phyloP scores from a whole-genome alignment of 1,284 basidiomycete species.

The Boletus albobrunnescens region DNA sequence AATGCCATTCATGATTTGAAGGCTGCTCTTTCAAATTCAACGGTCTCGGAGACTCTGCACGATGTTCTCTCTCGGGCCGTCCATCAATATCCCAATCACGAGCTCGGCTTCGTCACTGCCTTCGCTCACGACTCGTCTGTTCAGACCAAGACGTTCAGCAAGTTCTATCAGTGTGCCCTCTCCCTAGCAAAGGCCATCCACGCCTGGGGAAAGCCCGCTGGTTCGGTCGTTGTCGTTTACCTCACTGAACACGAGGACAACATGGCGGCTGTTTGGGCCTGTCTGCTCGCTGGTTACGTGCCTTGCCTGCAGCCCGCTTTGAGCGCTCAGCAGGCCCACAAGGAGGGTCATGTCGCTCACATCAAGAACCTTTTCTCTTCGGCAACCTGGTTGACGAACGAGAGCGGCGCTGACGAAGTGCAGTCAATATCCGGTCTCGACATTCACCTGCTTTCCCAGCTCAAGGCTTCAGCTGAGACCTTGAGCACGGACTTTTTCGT shows the following conservation, averaged over 20 bases:
- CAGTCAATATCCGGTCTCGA: constrained; percentile 29
- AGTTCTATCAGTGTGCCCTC: constrained; percentile 19
- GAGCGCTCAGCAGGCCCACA: constrained; percentile 33
- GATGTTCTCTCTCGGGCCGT: constrained; percentile 24
- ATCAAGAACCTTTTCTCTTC: constrained; percentile 29
- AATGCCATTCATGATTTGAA: constrained; percentile 14
- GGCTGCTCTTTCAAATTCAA: constrained; percentile 5
- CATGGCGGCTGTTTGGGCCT: constrained; percentile 34
- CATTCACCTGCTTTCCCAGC: constrained; percentile 26
- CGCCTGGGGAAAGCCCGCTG: constrained; percentile 24
- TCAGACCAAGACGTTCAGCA: constrained; percentile 27
- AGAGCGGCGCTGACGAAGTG: constrained; percentile 30
- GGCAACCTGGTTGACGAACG: constrained; percentile 31
- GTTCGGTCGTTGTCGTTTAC: constrained; percentile 31
- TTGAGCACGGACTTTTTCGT: constrained; percentile 12
- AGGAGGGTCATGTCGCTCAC: constrained; percentile 30
- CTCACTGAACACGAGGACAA: constrained; percentile 34
- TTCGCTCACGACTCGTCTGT: constrained; percentile 33
- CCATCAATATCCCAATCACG: constrained; percentile 22
- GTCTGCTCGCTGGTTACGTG: constrained; percentile 28
- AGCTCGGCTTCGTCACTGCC: constrained; percentile 28
- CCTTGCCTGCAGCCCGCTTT: constrained; percentile 33
- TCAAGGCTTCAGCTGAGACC: constrained; percentile 11
- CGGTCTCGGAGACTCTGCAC: constrained; percentile 18
- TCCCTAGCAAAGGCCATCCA: constrained; percentile 20